A percentile compares a stretch with the other conserved stretches of the same genome.
These are phyloP conservation scores for Cichorium intybus DNA, from an alignment of 140 eudicot genomes.

Conservation along the genomic window DNA sequence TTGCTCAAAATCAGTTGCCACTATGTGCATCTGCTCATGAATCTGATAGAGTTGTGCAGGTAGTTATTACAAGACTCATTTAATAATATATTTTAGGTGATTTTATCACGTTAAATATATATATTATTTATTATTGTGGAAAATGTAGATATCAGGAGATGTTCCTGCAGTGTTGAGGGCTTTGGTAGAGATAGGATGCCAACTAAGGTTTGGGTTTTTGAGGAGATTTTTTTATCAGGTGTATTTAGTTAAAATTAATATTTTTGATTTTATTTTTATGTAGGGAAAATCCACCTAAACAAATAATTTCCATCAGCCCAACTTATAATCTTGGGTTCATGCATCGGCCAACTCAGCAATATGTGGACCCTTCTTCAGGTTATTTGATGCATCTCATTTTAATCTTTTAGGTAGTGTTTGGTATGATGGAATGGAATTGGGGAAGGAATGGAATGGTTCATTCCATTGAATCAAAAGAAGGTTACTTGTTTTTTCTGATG, in stretches of 20 bases:
- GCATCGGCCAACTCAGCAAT: conserved; percentile 56
- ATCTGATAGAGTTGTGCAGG: conserved; percentile 98
- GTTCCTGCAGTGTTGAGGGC: conserved; percentile 82
- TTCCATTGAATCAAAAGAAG: too few species aligned
- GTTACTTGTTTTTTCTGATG: too few species aligned
- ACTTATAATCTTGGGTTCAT: conserved; percentile 46
- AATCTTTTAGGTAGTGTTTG: too few species aligned
- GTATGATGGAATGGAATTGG: too few species aligned
- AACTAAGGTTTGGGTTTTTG: conserved; percentile 53
- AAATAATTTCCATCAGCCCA: conserved; percentile 91
- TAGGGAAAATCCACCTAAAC: conserved; percentile 92
- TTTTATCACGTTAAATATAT: neutral
- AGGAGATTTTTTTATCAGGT: neutral
- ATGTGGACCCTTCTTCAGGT: conserved; percentile 87
- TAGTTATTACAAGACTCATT: conserved; percentile 14
- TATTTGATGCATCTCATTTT: conserved; percentile 20
- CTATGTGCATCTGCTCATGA: conserved; percentile 97
- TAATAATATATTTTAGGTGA: neutral
- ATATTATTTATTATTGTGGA: neutral
- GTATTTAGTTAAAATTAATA: neutral
- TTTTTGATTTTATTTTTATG: neutral
- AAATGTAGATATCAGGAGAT: conserved; percentile 78
- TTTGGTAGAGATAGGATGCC: conserved; percentile 79
- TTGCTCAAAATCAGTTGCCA: conserved; percentile 90
- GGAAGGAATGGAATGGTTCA: too few species aligned